Conservation (phyloP, 2,329 filamentous ascomycete species). For the Fusarium sp. region DNA sequence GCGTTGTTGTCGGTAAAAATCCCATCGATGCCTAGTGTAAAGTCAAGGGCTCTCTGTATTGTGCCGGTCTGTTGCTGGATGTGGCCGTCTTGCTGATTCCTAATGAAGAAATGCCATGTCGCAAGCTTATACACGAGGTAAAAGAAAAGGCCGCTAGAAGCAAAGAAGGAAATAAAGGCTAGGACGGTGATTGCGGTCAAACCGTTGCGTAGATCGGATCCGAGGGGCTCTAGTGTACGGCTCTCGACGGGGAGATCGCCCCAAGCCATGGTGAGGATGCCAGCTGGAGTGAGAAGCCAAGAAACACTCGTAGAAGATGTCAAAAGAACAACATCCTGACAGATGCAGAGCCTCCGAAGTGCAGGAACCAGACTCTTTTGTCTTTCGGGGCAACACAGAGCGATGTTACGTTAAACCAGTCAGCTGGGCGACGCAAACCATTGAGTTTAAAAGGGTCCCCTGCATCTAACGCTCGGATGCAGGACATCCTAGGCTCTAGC, state of each 20-base stretch:
- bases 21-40: slow-evolving; percentile 52
- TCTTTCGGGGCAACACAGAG: neutral
- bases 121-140: slow-evolving; percentile 49
- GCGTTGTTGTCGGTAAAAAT: slow-evolving; percentile 42
- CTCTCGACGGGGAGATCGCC: slow-evolving; percentile 36
- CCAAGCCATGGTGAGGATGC: slow-evolving; percentile 38
- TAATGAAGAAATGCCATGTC: slow-evolving; percentile 45
- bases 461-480: neutral
- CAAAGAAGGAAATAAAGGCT: slow-evolving; percentile 48
- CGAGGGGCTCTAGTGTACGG: slow-evolving; percentile 43
- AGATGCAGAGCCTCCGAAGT: neutral
- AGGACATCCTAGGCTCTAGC: neutral
- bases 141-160: slow-evolving; percentile 45
- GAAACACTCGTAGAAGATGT: neutral
- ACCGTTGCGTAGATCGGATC: slow-evolving; percentile 38
- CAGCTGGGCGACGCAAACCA: neutral
- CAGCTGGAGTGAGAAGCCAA: neutral
- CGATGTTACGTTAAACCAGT: neutral
- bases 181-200: slow-evolving; percentile 48
- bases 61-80: slow-evolving; percentile 18
- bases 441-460: slow-evolving; percentile 2
- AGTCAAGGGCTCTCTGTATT: slow-evolving; percentile 46
- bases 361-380: neutral
- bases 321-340: neutral
- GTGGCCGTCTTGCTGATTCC: slow-evolving; percentile 10